Percentiles rank a stretch among this genome's conserved stretches.
phyloP scores from a whole-genome alignment of 148 eudicot genomes.

The Chenopodium suecicum region DNA sequence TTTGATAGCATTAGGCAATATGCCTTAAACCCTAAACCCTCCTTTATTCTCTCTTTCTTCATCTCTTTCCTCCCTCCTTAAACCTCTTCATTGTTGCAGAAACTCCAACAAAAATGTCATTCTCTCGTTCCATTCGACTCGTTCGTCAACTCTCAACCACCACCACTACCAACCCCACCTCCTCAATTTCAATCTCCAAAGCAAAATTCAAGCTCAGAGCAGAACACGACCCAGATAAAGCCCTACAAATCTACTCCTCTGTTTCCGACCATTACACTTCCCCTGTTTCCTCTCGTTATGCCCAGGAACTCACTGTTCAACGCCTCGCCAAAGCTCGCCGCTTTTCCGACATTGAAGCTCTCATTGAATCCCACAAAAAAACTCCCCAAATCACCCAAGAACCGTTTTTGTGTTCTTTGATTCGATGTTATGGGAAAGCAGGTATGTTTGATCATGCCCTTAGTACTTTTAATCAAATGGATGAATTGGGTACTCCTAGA shows the following conservation, averaged over 20 bases:
- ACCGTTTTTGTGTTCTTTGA: slow-evolving; percentile 53
- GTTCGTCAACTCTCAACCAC: slow-evolving; percentile 46
- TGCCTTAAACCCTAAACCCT: not conserved
- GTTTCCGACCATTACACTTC: slow-evolving; percentile 43
- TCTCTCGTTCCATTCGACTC: slow-evolving; percentile 10
- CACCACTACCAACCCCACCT: not conserved
- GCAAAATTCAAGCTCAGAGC: slow-evolving; percentile 56
- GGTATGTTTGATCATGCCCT: slow-evolving; percentile 73
- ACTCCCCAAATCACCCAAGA: slow-evolving; percentile 56
- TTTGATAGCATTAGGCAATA: no score
- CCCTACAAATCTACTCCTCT: slow-evolving; percentile 64
- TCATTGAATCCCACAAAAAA: slow-evolving; percentile 62
- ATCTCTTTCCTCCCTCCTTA: not conserved
- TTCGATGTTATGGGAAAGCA: slow-evolving; percentile 70
- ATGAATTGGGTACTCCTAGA: slow-evolving; percentile 56
- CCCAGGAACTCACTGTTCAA: slow-evolving; percentile 55
- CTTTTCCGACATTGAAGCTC: slow-evolving; percentile 56
- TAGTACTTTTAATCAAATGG: slow-evolving; percentile 60
- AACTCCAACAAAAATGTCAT: slow-evolving; percentile 10
- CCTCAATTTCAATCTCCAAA: slow-evolving; percentile 50
- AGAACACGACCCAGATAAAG: slow-evolving; percentile 72
- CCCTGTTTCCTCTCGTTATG: slow-evolving; percentile 52
- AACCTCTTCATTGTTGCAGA: not conserved
- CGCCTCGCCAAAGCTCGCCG: slow-evolving; percentile 70
- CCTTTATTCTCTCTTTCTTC: not conserved